These are phyloP conservation scores for Solanum ossicruentum DNA, from an alignment of 257 asterid genomes.

Conservation along the genomic window DNA sequence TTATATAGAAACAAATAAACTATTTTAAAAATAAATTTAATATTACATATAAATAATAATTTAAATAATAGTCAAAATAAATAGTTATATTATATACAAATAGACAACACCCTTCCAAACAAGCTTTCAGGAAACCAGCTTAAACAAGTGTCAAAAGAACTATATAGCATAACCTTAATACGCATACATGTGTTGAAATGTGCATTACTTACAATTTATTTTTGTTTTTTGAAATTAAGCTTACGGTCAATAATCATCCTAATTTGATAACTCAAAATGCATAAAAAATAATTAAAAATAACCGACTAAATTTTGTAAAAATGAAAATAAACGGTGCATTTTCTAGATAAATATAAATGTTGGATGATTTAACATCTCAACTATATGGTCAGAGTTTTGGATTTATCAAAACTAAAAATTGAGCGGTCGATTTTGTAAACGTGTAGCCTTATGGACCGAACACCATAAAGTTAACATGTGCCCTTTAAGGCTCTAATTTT, in stretches of 20 bases:
- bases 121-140: background rate
- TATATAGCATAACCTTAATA: background rate
- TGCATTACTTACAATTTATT: background rate
- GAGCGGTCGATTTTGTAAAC: background rate
- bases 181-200: background rate
- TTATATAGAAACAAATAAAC: rapidly evolving
- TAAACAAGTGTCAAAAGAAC: background rate
- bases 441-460: background rate
- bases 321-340: background rate
- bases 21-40: background rate
- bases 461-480: background rate
- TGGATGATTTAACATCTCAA: background rate
- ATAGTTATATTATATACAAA: background rate
- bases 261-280: background rate
- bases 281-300: background rate
- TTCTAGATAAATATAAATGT: background rate
- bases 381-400: background rate
- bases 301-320: background rate
- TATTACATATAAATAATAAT: background rate
- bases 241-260: background rate
- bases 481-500: too few relatives aligned
- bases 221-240: background rate
- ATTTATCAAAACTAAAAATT: background rate
- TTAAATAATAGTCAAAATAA: background rate
- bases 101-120: background rate